phyloP scores from a whole-genome alignment of 306 rosid genomes.

The Vigna reflexopilosa region DNA sequence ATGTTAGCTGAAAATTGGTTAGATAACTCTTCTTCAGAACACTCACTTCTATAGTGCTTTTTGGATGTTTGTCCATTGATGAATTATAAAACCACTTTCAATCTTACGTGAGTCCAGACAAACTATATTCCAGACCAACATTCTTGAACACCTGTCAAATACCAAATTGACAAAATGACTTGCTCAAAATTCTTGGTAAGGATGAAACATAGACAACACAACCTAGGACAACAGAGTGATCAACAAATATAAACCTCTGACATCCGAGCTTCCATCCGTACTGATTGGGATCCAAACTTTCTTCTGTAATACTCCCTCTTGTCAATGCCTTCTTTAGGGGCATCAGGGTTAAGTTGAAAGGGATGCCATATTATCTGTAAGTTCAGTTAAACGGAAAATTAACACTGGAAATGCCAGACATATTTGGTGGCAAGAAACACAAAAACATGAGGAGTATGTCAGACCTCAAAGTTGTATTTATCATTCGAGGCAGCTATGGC shows the following conservation, averaged over 20 bases:
- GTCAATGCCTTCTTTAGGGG: constrained; percentile 82
- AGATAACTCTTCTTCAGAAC: constrained; percentile 17
- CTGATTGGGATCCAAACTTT: constrained; percentile 72
- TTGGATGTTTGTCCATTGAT: constrained; percentile 29
- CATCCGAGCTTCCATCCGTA: constrained; percentile 75
- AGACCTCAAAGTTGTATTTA: constrained; percentile 78
- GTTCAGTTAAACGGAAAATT: constrained; percentile 17
- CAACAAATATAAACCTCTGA: constrained; percentile 60
- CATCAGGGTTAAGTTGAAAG: constrained; percentile 75
- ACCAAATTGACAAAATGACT: constrained; percentile 30
- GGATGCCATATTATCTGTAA: constrained; percentile 88
- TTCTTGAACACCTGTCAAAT: constrained; percentile 67
- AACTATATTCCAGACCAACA: constrained; percentile 62
- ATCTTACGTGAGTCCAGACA: constrained; percentile 84
- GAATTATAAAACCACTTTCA: constrained; percentile 35
- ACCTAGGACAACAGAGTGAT: constrained; percentile 14
- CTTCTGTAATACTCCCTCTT: constrained; percentile 67
- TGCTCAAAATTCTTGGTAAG: not conserved
- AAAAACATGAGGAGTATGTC: constrained; percentile 8
- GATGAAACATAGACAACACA: constrained; percentile 15
- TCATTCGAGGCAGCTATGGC: constrained; percentile 75
- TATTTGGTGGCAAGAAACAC: constrained; percentile 22
- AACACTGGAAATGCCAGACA: not conserved
- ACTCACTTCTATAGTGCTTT: constrained; percentile 11
- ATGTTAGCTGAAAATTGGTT: constrained; percentile 28